Conservation (phyloP, 768 basidiomycete genomes). For the Mycena haematopus region DNA sequence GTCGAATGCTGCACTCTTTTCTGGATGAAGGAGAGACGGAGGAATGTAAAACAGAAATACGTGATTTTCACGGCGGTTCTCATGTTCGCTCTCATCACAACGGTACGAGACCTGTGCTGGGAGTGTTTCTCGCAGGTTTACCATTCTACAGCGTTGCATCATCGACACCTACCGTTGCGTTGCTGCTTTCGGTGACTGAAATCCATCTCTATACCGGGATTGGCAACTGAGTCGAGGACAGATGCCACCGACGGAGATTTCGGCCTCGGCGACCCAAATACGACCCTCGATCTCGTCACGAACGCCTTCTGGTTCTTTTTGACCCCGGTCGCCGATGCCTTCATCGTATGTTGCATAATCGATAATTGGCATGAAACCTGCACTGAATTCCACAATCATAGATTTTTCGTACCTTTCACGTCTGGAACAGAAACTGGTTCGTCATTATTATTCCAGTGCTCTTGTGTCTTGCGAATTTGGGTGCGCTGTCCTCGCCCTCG, state of each 20-base stretch:
- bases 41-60: not conserved
- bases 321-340: not conserved
- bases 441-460: not conserved
- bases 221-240: not conserved
- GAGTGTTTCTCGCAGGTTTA: too few species aligned
- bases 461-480: not conserved
- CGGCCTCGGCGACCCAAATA: not conserved
- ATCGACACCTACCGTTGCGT: constrained; percentile 5
- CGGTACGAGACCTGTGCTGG: not conserved
- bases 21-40: not conserved
- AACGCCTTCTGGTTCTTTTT: not conserved
- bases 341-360: not conserved
- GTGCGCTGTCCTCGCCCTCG: not conserved
- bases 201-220: not conserved
- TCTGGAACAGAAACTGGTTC: not conserved
- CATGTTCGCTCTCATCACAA: not conserved
- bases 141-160: not conserved
- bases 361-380: too few species aligned
- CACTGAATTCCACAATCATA: not conserved
- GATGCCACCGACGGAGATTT: not conserved
- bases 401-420: constrained; percentile 3
- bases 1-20: not conserved
- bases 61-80: not conserved
- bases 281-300: not conserved
- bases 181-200: not conserved